Conservation (phyloP, 1,284 basidiomycete genomes). For the Ceratobasidium sp. region DNA sequence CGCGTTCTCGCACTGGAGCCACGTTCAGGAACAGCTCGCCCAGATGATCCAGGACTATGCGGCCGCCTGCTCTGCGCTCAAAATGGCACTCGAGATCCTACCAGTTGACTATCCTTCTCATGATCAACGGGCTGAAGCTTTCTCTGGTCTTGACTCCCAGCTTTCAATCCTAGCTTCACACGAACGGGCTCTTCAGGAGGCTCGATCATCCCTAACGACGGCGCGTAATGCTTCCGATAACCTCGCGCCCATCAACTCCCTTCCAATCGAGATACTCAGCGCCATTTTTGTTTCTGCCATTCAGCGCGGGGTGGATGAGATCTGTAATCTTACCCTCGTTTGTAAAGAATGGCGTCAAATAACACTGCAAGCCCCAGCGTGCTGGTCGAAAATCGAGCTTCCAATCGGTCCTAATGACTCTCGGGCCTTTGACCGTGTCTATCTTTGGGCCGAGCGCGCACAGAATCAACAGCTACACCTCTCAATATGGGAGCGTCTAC, state of each 20-base stretch:
- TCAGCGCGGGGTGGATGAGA: not conserved
- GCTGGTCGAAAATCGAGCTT: not conserved
- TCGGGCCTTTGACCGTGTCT: not conserved
- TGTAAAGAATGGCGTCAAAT: not conserved
- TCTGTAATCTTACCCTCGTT: not conserved
- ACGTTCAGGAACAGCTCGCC: not conserved
- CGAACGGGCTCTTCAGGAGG: not conserved
- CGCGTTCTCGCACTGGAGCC: not conserved
- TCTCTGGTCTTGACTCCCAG: not conserved
- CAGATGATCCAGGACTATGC: conserved; percentile 1
- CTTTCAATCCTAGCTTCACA: not conserved
- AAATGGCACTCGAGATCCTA: not conserved
- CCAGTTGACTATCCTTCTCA: not conserved
- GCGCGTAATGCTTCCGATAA: not conserved
- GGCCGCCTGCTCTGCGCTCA: not conserved
- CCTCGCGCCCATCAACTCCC: conserved; percentile 10
- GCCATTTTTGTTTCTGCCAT: not conserved
- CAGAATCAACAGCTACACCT: not conserved
- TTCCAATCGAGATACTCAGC: not conserved
- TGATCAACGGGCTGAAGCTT: not conserved
- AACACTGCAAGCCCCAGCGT: not conserved
- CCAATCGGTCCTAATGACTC: not conserved
- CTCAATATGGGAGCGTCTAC: not conserved
- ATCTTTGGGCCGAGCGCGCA: not conserved
- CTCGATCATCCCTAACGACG: not conserved